Base-by-base conservation (phyloP, 805 yeast species). In the Nakazawaea peltata region DNA sequence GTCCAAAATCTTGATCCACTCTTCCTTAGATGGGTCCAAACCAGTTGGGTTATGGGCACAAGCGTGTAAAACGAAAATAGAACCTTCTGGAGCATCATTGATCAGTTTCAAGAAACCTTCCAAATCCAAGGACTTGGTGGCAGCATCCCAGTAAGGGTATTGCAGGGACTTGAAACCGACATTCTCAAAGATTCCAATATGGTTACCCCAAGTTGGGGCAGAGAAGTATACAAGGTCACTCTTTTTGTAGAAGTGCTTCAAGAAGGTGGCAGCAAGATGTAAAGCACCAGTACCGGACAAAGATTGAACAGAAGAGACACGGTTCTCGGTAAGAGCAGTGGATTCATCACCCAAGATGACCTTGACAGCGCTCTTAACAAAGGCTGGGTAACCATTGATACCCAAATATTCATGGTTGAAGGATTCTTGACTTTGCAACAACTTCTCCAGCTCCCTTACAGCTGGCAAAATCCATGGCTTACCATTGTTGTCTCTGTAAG, bases 21-120 rank as follows among this genome's bases (percentile, higher is more conserved):
- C 82, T 34, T 71, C 81, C 40, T 67, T 64, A 2, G 82, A 75
- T 39, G 97, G 97, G 57, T 90, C 98, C 47, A 90, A 75, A 28
- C 97, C 98, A 16, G 97, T 90, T 41, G 98, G 97, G 59, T 90
- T 90, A 62, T 90, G 98, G 23, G 97, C 97, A 59, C 97, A 88
- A 3, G 97, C 87, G 55, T 90, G 98, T 41, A 90, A 67, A 39
- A 90, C 59, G 47, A 90, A 77, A 30, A 86, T 65, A 7, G 95
- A 85, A 32, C 94, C 94, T 6, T 57, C 54, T 36, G 81, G 80
- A 10, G 96, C 94, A 15, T 55, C 39, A 31, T 71, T 64, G 44
- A 90, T 78, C 29, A 85, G 62, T 10, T 49, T 45, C 25, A 88
- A 46, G 51, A 79, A 76, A 1, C 87, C 95, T 6, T 71, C 65